phyloP scores from a whole-genome alignment of 2,329 filamentous ascomycete genomes.

The Rhinocladiella mackenziei region DNA sequence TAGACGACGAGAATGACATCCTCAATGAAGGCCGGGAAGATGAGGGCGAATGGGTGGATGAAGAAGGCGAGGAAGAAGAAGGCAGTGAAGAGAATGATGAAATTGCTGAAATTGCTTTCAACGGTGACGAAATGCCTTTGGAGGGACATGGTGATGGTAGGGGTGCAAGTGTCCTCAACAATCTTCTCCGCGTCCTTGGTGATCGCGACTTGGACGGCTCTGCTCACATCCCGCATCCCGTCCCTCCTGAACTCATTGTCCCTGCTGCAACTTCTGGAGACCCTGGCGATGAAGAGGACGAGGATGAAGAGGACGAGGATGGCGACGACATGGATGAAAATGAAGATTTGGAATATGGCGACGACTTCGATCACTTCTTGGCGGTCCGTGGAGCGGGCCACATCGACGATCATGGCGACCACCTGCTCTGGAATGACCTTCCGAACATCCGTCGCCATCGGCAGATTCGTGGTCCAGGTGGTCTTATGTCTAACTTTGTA shows the following conservation, averaged over 20 bases:
- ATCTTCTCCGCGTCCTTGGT: conserved; percentile 27
- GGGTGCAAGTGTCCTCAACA: conserved; percentile 37
- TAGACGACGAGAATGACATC: conserved; percentile 38
- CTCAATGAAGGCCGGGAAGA: conserved; percentile 34
- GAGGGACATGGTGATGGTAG: conserved; percentile 40
- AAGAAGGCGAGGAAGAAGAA: conserved; percentile 44
- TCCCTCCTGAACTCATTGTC: conserved; percentile 22
- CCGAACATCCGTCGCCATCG: conserved; percentile 41
- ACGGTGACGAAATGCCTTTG: conserved; percentile 40
- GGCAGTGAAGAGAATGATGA: conserved; percentile 44
- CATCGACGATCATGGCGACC: conserved; percentile 64
- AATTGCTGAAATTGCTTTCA: conserved; percentile 41
- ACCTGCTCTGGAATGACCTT: conserved; percentile 35
- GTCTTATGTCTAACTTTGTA: conserved; percentile 50
- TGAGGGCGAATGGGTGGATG: conserved; percentile 49
- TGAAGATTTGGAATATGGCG: conserved; percentile 38
- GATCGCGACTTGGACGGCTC: conserved; percentile 23
- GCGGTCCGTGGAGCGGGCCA: conserved; percentile 43
- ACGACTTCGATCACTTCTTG: conserved; percentile 25
- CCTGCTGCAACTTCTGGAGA: conserved; percentile 17
- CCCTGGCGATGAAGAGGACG: conserved; percentile 25
- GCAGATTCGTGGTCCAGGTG: conserved; percentile 51
- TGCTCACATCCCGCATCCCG: conserved; percentile 8
- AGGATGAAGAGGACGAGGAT: conserved; percentile 56
- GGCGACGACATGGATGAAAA: conserved; percentile 51